Conservation (phyloP, 257 asterid genomes). For the Solanum chmielewskii region DNA sequence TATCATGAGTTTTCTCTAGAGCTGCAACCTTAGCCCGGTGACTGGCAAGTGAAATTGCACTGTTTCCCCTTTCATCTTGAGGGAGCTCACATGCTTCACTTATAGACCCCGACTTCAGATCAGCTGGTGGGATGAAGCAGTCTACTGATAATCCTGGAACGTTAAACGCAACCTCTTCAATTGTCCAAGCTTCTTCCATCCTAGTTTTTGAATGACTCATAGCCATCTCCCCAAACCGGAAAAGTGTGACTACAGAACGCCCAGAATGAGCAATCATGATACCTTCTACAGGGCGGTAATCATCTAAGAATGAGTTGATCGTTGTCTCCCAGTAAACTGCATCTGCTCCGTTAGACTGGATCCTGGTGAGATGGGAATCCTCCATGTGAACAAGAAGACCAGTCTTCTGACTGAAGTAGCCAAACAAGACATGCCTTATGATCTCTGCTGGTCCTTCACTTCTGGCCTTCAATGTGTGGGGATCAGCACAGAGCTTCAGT, state of each 20-base stretch:
- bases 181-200: slow-evolving; percentile 98
- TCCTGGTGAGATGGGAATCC: slow-evolving; percentile 93
- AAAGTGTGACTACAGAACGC: slow-evolving; percentile 75
- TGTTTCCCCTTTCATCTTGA: slow-evolving; percentile 52
- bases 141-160: slow-evolving; percentile 87
- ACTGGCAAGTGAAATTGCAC: slow-evolving; percentile 16
- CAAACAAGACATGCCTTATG: slow-evolving; percentile 78
- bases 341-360: slow-evolving; percentile 87
- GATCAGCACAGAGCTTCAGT: slow-evolving; percentile 83
- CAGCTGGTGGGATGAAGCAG: slow-evolving; percentile 92
- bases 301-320: slow-evolving; percentile 70
- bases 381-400: slow-evolving; percentile 91
- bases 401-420: slow-evolving; percentile 93
- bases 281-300: slow-evolving; percentile 83
- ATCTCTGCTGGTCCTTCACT: slow-evolving; percentile 98
- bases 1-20: slow-evolving; percentile 29
- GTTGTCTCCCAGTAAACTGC: slow-evolving; percentile 99
- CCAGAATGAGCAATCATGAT: slow-evolving; percentile 98
- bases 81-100: slow-evolving; percentile 77
- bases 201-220: slow-evolving; percentile 91
- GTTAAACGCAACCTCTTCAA: slow-evolving; percentile 89
- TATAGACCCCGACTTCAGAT: slow-evolving; percentile 56
- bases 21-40: slow-evolving; percentile 63
- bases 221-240: slow-evolving; percentile 93
- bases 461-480: slow-evolving; percentile 66